Conservation (phyloP, 768 basidiomycete species). For the Pholiota microspora region DNA sequence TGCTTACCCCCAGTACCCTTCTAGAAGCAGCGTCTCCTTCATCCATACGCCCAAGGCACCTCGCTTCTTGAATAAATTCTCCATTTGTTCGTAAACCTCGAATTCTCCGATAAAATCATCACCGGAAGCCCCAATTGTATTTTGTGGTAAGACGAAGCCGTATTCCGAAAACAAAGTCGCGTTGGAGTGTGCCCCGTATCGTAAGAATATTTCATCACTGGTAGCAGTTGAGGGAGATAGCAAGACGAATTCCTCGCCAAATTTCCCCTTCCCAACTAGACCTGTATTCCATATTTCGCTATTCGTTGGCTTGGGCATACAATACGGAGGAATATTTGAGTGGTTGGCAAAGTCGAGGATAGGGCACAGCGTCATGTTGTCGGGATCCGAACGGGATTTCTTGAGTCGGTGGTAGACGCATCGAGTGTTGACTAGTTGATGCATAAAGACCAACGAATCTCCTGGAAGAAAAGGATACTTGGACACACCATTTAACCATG, state of each 20-base stretch:
- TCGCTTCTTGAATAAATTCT: slow-evolving; percentile 46
- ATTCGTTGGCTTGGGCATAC: slow-evolving; percentile 38
- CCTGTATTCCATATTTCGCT: slow-evolving; percentile 35
- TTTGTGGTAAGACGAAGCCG: slow-evolving; percentile 65
- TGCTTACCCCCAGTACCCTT: slow-evolving; percentile 88
- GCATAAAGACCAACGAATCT: slow-evolving; percentile 3
- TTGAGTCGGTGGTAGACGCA: slow-evolving; percentile 74
- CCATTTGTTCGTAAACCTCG: slow-evolving; percentile 55
- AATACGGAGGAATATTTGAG: slow-evolving; percentile 35
- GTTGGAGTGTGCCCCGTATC: slow-evolving; percentile 81
- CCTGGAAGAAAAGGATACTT: slow-evolving; percentile 1
- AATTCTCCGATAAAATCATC: slow-evolving; percentile 50
- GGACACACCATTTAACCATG: slow-evolving; percentile 81
- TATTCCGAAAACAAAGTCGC: slow-evolving; percentile 83
- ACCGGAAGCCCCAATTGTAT: slow-evolving; percentile 22
- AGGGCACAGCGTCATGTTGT: slow-evolving; percentile 87
- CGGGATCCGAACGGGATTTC: slow-evolving; percentile 45
- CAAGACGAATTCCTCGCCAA: slow-evolving; percentile 49
- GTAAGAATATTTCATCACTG: slow-evolving; percentile 71
- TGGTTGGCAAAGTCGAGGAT: slow-evolving; percentile 94
- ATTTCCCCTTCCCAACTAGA: slow-evolving; percentile 26
- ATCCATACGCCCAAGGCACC: slow-evolving; percentile 41
- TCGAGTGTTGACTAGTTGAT: slow-evolving; percentile 81
- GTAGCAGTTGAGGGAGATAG: slow-evolving; percentile 45
- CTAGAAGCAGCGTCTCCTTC: slow-evolving; percentile 49